Percentiles rank a stretch among this genome's conserved stretches.
Conservation (phyloP, 768 basidiomycete genomes). For the Amanita rimosa region DNA sequence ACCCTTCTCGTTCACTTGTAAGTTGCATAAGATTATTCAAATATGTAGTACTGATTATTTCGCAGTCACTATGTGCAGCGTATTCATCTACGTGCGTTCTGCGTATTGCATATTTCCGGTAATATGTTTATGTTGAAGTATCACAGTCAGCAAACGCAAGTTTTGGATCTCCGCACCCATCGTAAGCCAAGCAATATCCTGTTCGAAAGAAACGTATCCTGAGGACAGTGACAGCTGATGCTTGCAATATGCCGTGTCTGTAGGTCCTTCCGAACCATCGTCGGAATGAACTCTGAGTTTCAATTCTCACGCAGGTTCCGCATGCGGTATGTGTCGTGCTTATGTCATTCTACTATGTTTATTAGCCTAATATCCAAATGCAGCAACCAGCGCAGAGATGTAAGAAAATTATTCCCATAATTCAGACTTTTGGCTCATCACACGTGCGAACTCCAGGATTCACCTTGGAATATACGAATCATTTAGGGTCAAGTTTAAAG, state of each 20-base stretch:
- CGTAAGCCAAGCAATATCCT: slow-evolving; percentile 9
- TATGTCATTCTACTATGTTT: not conserved
- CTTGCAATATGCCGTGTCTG: slow-evolving; percentile 16
- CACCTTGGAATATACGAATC: slow-evolving; percentile 8
- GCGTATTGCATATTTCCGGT: not conserved
- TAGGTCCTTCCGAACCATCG: slow-evolving; percentile 6
- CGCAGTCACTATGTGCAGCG: slow-evolving; percentile 17
- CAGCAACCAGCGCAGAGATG: slow-evolving; percentile 17
- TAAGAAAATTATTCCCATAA: not conserved
- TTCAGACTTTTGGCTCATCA: not conserved
- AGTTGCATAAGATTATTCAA: not conserved
- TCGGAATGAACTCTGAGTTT: not conserved
- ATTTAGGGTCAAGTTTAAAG: slow-evolving; percentile 12
- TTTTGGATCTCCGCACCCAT: slow-evolving; percentile 14
- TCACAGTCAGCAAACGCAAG: slow-evolving; percentile 16
- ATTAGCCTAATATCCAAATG: not conserved
- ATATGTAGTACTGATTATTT: not conserved
- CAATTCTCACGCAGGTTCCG: not conserved
- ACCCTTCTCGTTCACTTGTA: slow-evolving; percentile 19
- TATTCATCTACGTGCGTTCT: slow-evolving; percentile 14
- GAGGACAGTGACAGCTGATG: slow-evolving; percentile 9
- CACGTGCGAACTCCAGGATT: slow-evolving; percentile 10
- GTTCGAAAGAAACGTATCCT: not conserved
- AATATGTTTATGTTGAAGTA: not conserved
- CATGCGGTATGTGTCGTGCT: not conserved